phyloP scores from a whole-genome alignment of 768 basidiomycete genomes.

The Chalciporus chontae region DNA sequence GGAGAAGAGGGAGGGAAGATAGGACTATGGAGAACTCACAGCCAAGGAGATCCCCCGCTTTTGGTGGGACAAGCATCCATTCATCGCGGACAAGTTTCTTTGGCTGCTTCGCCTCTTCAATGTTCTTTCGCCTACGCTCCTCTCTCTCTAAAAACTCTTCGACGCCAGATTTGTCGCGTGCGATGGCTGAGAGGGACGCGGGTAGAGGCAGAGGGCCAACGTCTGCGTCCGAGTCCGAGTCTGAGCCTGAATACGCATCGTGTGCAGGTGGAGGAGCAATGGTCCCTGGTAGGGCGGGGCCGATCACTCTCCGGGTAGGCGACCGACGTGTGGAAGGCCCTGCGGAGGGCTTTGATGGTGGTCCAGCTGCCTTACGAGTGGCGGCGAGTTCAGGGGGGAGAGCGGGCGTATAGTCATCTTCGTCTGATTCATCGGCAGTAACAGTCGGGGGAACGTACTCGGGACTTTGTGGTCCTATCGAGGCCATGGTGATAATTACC shows the following conservation, averaged over 20 bases:
- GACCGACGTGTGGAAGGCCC: slow-evolving; percentile 22
- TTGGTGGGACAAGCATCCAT: slow-evolving; percentile 98
- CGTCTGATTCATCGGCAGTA: slow-evolving; percentile 32
- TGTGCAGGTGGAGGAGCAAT: slow-evolving; percentile 30
- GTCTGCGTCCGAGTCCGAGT: slow-evolving; percentile 71
- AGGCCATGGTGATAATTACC: slow-evolving; percentile 34
- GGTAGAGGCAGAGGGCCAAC: slow-evolving; percentile 82
- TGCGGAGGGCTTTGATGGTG: slow-evolving; percentile 20
- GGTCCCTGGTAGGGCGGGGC: slow-evolving; percentile 48
- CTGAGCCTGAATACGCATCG: slow-evolving; percentile 28
- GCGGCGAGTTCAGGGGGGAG: slow-evolving; percentile 70
- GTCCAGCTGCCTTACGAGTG: slow-evolving; percentile 33
- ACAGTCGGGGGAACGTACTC: slow-evolving; percentile 37
- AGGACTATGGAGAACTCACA: slow-evolving; percentile 47
- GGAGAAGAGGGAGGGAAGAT: too few species aligned
- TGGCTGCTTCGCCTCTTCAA: slow-evolving; percentile 78
- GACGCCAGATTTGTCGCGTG: slow-evolving; percentile 59
- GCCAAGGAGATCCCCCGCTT: slow-evolving; percentile 70
- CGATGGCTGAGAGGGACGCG: slow-evolving; percentile 29
- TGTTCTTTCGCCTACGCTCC: slow-evolving; percentile 65
- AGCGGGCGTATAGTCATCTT: slow-evolving; percentile 68
- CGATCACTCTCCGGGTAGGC: slow-evolving; percentile 36
- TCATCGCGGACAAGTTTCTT: slow-evolving; percentile 83
- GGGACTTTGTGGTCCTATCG: slow-evolving; percentile 58
- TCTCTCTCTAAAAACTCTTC: slow-evolving; percentile 84